These are phyloP conservation scores for Oleoguttula mirabilis DNA, from an alignment of 495 filamentous ascomycete species.

Conservation along the genomic window DNA sequence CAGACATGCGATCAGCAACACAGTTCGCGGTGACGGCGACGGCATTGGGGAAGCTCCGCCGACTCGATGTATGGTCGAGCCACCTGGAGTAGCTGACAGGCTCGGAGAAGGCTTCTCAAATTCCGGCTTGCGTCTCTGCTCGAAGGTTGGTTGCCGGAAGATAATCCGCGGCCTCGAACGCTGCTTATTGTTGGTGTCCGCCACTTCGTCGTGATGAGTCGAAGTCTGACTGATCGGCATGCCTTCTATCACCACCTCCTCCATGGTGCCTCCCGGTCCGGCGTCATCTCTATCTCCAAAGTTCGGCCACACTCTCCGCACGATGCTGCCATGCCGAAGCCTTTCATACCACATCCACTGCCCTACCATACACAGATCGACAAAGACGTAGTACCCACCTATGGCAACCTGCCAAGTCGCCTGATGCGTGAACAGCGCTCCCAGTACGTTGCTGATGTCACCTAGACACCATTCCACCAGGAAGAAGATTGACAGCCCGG, in stretches of 20 bases:
- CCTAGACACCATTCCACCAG: conserved; percentile 58
- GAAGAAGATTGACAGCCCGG: conserved; percentile 57
- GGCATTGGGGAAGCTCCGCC: conserved; percentile 10
- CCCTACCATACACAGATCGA: conserved; percentile 48
- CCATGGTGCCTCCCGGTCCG: conserved; percentile 11
- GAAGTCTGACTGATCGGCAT: conserved; percentile 5
- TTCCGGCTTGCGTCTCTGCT: not conserved
- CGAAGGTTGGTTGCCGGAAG: conserved; percentile 17
- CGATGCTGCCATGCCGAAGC: conserved; percentile 33
- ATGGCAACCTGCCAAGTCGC: conserved; percentile 60
- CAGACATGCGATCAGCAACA: conserved; percentile 28
- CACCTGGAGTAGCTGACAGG: conserved; percentile 5
- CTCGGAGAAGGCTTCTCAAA: conserved; percentile 9
- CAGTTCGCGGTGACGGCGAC: conserved; percentile 20
- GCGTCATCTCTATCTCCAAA: conserved; percentile 14
- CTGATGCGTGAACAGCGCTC: conserved; percentile 53
- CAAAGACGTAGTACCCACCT: conserved; percentile 55
- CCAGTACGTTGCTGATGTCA: conserved; percentile 56
- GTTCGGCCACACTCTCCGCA: conserved; percentile 20
- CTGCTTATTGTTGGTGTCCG: conserved; percentile 2
- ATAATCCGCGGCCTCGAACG: conserved; percentile 10
- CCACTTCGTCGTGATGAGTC: not conserved
- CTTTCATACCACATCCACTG: conserved; percentile 62
- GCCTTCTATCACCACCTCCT: conserved; percentile 13
- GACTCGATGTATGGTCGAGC: conserved; percentile 16